Conservation (phyloP, 768 basidiomycete genomes). For the Suillus ampliporus region DNA sequence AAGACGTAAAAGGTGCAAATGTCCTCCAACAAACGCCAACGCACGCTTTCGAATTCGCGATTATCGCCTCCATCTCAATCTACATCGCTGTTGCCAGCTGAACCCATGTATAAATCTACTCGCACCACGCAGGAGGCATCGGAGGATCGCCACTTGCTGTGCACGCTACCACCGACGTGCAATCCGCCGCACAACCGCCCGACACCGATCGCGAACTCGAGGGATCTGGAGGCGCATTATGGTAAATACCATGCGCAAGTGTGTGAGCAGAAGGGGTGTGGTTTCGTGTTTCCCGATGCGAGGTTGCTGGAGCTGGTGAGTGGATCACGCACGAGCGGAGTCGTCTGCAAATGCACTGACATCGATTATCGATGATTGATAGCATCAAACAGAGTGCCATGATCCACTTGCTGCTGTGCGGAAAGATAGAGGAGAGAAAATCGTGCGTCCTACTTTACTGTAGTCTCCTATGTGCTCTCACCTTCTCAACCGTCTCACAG, state of each 20-base stretch:
- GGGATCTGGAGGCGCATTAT: constrained; percentile 84
- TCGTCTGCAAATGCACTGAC: constrained; percentile 3
- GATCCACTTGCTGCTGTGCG: constrained; percentile 81
- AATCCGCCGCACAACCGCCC: constrained; percentile 57
- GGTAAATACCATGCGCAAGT: constrained; percentile 85
- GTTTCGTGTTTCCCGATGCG: constrained; percentile 85
- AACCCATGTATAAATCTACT: constrained; percentile 41
- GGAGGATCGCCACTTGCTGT: constrained; percentile 54
- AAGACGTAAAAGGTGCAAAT: constrained; percentile 21
- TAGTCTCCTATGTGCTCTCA: constrained; percentile 9
- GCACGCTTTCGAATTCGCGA: constrained; percentile 26
- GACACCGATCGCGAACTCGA: constrained; percentile 65
- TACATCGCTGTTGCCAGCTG: constrained; percentile 31
- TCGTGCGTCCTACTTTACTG: constrained; percentile 48
- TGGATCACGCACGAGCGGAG: constrained; percentile 2
- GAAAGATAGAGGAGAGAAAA: constrained; percentile 84
- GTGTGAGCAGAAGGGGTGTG: constrained; percentile 71
- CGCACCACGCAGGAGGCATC: constrained; percentile 32
- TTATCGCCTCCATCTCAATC: constrained; percentile 39
- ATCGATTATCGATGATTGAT: constrained; percentile 6
- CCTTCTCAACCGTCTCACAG: constrained; percentile 37
- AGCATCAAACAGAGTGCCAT: constrained; percentile 89
- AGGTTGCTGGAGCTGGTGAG: constrained; percentile 80
- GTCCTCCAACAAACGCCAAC: constrained; percentile 39
- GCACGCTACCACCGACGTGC: constrained; percentile 86